These are phyloP conservation scores for Cryphonectria naterciae DNA, from an alignment of 2,329 filamentous ascomycete species.

Conservation along the genomic window DNA sequence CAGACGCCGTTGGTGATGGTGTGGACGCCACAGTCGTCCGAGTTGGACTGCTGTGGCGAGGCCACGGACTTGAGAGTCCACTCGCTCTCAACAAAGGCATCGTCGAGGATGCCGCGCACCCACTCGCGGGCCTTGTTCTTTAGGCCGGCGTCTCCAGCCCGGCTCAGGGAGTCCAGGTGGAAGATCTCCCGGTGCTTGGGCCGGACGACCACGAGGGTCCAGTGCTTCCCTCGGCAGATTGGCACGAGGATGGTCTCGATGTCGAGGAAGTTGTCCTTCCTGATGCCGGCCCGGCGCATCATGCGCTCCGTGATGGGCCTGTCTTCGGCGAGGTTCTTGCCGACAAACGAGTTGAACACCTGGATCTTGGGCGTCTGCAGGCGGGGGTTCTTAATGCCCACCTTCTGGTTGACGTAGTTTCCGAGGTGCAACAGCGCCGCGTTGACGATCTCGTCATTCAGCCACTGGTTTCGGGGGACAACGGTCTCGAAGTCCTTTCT, in stretches of 20 bases:
- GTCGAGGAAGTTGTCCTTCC: slow-evolving; percentile 64
- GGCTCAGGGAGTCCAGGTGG: slow-evolving; percentile 71
- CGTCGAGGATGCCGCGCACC: slow-evolving; percentile 61
- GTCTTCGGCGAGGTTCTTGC: slow-evolving; percentile 55
- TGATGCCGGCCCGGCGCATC: slow-evolving; percentile 60
- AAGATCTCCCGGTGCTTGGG: slow-evolving; percentile 64
- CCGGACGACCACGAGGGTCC: slow-evolving; percentile 72
- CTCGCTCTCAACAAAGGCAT: slow-evolving; percentile 57
- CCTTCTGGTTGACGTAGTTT: slow-evolving; percentile 59
- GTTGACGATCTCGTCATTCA: slow-evolving; percentile 79
- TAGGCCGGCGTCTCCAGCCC: slow-evolving; percentile 43
- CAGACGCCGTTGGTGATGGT: slow-evolving; percentile 74
- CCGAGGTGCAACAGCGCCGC: slow-evolving; percentile 66
- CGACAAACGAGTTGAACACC: slow-evolving; percentile 70
- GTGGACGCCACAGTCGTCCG: slow-evolving; percentile 78
- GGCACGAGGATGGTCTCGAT: slow-evolving; percentile 72
- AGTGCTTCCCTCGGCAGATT: slow-evolving; percentile 67
- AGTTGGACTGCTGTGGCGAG: slow-evolving; percentile 65
- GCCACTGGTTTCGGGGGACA: slow-evolving; percentile 62
- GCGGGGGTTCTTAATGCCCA: slow-evolving; percentile 54
- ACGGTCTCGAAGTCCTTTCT: slow-evolving; percentile 68
- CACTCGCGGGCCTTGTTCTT: slow-evolving; percentile 53
- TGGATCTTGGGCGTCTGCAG: slow-evolving; percentile 61
- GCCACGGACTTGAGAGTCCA: slow-evolving; percentile 61
- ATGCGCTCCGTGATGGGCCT: slow-evolving; percentile 55